Conservation (phyloP, 768 basidiomycete species). For the Glaciozyma antarctica region DNA sequence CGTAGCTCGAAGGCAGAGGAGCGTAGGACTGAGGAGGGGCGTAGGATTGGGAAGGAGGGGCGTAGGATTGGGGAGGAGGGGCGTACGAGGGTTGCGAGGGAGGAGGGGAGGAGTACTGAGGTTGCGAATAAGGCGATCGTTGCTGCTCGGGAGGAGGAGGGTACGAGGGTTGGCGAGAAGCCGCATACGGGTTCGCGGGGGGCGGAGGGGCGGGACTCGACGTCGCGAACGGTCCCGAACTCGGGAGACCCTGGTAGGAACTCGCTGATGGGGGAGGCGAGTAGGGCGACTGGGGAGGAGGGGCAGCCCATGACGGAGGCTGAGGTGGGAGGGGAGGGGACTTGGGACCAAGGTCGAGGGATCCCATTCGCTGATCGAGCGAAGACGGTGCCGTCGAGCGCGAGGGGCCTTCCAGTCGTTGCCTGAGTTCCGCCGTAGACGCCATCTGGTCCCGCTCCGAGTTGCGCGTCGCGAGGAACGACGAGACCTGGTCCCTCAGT, state of each 20-base stretch:
- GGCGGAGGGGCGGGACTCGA: neutral
- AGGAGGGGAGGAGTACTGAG: neutral
- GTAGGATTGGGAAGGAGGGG: neutral
- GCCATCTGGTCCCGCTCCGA: slow-evolving; percentile 62
- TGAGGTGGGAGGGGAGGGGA: neutral
- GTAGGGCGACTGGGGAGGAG: neutral
- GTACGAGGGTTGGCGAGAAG: neutral
- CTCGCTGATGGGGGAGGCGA: slow-evolving; percentile 16
- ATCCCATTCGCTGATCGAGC: slow-evolving; percentile 36
- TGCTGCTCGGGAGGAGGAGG: neutral
- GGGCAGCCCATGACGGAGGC: neutral
- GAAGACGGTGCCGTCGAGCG: slow-evolving; percentile 8
- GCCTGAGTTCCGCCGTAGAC: slow-evolving; percentile 62
- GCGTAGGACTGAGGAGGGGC: neutral
- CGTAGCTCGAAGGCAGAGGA: slow-evolving; percentile 1
- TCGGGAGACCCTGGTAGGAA: slow-evolving; percentile 21
- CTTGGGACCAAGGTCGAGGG: slow-evolving; percentile 32
- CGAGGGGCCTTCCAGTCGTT: slow-evolving; percentile 46
- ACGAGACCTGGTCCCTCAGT: slow-evolving; percentile 52
- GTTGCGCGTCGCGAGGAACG: slow-evolving; percentile 56
- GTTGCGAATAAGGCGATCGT: neutral
- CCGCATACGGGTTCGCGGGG: neutral
- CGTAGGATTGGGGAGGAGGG: too few species aligned
- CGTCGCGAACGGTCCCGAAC: slow-evolving; percentile 10
- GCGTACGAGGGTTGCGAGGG: slow-evolving; percentile 9